These are phyloP conservation scores for Candida qinlingensis DNA, from an alignment of 805 yeast species.

Conservation along the genomic window DNA sequence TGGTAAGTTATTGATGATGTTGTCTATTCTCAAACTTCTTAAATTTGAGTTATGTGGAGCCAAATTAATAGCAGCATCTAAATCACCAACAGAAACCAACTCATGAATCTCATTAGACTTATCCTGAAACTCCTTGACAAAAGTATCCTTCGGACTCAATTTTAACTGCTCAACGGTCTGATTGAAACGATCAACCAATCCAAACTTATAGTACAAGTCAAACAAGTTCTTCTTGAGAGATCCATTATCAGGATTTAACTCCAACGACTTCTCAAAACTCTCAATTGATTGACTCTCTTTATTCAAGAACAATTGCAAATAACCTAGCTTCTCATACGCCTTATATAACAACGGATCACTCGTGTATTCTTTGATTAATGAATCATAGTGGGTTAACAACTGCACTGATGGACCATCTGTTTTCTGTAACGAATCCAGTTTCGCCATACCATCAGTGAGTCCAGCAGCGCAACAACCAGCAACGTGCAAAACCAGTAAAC, in stretches of 20 bases:
- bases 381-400: slow-evolving; percentile 17
- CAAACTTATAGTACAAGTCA: slow-evolving; percentile 48
- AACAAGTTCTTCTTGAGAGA: slow-evolving; percentile 47
- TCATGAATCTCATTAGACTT: slow-evolving; percentile 15
- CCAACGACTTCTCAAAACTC: slow-evolving; percentile 45
- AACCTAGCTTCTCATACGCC: slow-evolving; percentile 53
- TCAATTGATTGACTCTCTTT: slow-evolving; percentile 47
- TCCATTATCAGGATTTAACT: slow-evolving; percentile 32
- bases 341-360: slow-evolving; percentile 30
- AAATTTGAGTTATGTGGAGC: slow-evolving; percentile 40
- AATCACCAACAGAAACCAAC: slow-evolving; percentile 25
- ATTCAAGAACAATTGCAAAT: slow-evolving; percentile 53
- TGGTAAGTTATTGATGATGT: slow-evolving; percentile 22
- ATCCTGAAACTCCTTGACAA: slow-evolving; percentile 12
- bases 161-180: background rate
- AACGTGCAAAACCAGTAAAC: background rate
- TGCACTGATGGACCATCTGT: slow-evolving; percentile 19
- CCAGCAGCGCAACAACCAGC: background rate
- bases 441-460: slow-evolving; percentile 6
- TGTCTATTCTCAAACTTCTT: slow-evolving; percentile 28
- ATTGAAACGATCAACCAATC: slow-evolving; percentile 37
- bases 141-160: slow-evolving; percentile 9
- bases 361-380: slow-evolving; percentile 9
- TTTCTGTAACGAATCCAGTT: slow-evolving; percentile 14
- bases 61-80: slow-evolving; percentile 30